phyloP scores from a whole-genome alignment of 75 land plant species.

The Selaginella moellendorffii region DNA sequence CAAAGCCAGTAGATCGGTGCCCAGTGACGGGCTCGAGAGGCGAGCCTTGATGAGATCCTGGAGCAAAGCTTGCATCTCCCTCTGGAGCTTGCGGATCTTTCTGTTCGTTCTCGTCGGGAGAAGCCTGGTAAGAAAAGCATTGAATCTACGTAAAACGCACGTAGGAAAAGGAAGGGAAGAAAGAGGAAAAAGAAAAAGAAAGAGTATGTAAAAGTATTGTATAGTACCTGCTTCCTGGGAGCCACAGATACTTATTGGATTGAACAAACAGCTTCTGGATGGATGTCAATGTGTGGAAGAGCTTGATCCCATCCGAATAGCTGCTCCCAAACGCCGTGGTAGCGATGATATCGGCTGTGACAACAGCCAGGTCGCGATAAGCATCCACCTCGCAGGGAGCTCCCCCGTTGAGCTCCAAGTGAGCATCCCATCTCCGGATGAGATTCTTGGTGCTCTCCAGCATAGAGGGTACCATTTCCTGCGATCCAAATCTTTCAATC shows the following conservation, averaged over 20 bases:
- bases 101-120: not conserved
- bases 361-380: constrained; percentile 28
- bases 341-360: constrained; percentile 70
- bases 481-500: not conserved
- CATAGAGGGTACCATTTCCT: constrained; percentile 8
- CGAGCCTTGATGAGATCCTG: constrained; percentile 11
- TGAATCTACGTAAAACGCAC: not conserved
- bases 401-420: constrained; percentile 7
- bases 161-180: not conserved
- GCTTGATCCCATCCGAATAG: constrained; percentile 24
- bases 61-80: not conserved
- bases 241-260: not conserved
- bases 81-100: not conserved
- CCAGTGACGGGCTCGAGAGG: not conserved
- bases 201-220: no score
- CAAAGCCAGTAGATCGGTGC: constrained; percentile 9
- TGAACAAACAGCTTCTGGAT: constrained; percentile 12
- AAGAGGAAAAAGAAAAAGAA: no score
- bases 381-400: constrained; percentile 45
- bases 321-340: constrained; percentile 49
- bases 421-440: not conserved
- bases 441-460: not conserved
- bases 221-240: constrained; percentile 15
- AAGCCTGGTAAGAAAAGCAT: not conserved
- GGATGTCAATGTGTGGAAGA: constrained; percentile 17